These are phyloP conservation scores for Ustilago sp. DNA, from an alignment of 1,284 basidiomycete species.

Conservation along the genomic window DNA sequence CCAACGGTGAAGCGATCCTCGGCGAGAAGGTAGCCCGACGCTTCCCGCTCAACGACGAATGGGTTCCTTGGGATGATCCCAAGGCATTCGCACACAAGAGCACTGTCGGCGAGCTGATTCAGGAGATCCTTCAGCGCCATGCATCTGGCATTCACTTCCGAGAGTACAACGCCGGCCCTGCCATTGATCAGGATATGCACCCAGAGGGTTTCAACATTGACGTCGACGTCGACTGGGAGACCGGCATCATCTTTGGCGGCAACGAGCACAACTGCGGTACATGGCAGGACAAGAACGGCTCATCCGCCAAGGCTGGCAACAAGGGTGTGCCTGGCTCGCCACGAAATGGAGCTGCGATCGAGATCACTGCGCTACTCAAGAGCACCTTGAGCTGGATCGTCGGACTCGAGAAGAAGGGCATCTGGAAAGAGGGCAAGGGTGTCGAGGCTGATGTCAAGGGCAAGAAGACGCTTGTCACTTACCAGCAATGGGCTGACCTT, in stretches of 20 bases:
- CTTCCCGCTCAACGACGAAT: conserved; percentile 92
- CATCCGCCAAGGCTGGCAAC: conserved; percentile 79
- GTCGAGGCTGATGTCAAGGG: conserved; percentile 82
- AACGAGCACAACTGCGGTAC: conserved; percentile 72
- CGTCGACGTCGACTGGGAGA: conserved; percentile 92
- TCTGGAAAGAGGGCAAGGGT: conserved; percentile 82
- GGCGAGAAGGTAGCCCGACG: conserved; percentile 85
- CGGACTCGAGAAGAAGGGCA: conserved; percentile 76
- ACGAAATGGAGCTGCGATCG: conserved; percentile 92
- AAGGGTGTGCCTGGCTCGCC: conserved; percentile 95
- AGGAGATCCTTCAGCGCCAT: conserved; percentile 95
- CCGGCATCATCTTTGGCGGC: conserved; percentile 89
- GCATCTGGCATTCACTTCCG: conserved; percentile 92
- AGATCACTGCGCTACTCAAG: conserved; percentile 93
- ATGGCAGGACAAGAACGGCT: conserved; percentile 68
- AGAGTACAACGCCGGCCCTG: conserved; percentile 94
- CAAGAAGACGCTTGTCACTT: conserved; percentile 80
- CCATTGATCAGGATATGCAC: conserved; percentile 94
- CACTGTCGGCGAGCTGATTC: conserved; percentile 90
- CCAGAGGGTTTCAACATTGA: conserved; percentile 93
- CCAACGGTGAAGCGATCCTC: conserved; percentile 84
- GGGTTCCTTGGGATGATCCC: conserved; percentile 90
- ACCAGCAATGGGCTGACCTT: conserved; percentile 87
- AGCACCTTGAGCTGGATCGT: conserved; percentile 91
- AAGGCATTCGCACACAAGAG: conserved; percentile 73